A percentile compares a stretch with the other conserved stretches of the same genome.
Evolutionary conservation across 2,329 filamentous ascomycete genomes (phyloP).

Genomic region (Metarhizium album): DNA sequence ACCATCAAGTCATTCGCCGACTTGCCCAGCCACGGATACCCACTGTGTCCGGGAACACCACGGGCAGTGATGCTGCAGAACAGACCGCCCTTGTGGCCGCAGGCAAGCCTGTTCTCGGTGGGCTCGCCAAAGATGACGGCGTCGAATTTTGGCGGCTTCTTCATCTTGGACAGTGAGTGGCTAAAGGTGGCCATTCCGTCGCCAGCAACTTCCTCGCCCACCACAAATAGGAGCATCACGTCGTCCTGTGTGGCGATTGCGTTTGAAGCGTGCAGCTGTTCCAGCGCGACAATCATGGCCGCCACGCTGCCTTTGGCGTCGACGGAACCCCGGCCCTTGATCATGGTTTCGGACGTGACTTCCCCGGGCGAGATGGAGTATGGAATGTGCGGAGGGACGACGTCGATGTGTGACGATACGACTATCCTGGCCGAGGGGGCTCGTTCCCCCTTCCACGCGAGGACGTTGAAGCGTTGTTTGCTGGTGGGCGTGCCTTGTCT

Average conservation of each 20-base stretch:
- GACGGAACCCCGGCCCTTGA: slow-evolving; percentile 64
- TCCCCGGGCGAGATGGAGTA: slow-evolving; percentile 46
- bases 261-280: slow-evolving; percentile 35
- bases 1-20: slow-evolving; percentile 77
- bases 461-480: slow-evolving; percentile 53
- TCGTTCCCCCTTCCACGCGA: slow-evolving; percentile 49
- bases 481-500: slow-evolving; percentile 18
- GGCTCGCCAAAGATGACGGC: slow-evolving; percentile 88
- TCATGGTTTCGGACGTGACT: slow-evolving; percentile 35
- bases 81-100: slow-evolving; percentile 82
- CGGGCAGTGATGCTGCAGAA: slow-evolving; percentile 55
- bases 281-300: slow-evolving; percentile 59
- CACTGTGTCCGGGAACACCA: slow-evolving; percentile 75
- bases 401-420: slow-evolving; percentile 76
- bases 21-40: slow-evolving; percentile 82
- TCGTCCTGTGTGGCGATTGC: slow-evolving; percentile 33
- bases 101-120: slow-evolving; percentile 76
- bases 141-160: slow-evolving; percentile 33
- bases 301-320: slow-evolving; percentile 63
- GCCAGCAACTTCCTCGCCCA: slow-evolving; percentile 74
- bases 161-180: slow-evolving; percentile 19
- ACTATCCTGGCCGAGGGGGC: slow-evolving; percentile 46
- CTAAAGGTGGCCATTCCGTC: slow-evolving; percentile 64
- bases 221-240: slow-evolving; percentile 54
- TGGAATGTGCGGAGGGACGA: slow-evolving; percentile 61